phyloP scores from a whole-genome alignment of 805 yeast genomes.

The Metschnikowia bowlesiae region DNA sequence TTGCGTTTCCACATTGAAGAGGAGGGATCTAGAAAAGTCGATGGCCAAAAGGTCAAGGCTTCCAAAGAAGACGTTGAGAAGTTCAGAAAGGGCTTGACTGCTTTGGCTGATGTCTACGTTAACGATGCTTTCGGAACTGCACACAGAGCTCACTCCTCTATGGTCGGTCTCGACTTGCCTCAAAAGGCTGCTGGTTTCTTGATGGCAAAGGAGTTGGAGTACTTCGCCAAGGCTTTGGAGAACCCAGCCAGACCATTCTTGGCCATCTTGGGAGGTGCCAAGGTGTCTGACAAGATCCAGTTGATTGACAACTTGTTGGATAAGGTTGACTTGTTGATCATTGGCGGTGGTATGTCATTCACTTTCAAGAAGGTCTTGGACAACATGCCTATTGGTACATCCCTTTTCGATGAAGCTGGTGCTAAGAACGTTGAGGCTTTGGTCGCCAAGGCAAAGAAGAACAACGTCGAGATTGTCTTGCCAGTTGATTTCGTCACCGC shows the following conservation, averaged over 20 bases:
- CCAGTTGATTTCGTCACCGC: constrained; percentile 97
- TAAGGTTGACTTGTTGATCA: constrained; percentile 90
- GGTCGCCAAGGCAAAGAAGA: constrained; percentile 93
- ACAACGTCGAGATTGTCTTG: constrained; percentile 87
- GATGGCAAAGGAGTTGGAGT: constrained; percentile 94
- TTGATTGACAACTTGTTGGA: constrained; percentile 94
- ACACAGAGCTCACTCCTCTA: constrained; percentile 99
- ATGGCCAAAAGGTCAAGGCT: constrained; percentile 94
- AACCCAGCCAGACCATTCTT: constrained; percentile 97
- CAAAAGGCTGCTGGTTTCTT: constrained; percentile 99
- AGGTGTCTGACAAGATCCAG: constrained; percentile 98
- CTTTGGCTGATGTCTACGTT: constrained; percentile 94
- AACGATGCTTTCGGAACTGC: constrained; percentile 96
- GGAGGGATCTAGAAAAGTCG: constrained; percentile 86
- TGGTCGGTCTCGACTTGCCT: constrained; percentile 95
- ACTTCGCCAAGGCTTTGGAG: constrained; percentile 98
- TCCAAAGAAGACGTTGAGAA: constrained; percentile 73
- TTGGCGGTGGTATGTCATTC: constrained; percentile 99
- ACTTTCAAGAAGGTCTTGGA: constrained; percentile 94
- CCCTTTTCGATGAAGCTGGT: constrained; percentile 90
- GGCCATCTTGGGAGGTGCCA: constrained; percentile 99
- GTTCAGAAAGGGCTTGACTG: constrained; percentile 86
- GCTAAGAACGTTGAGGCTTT: constrained; percentile 91
- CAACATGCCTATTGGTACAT: constrained; percentile 83
- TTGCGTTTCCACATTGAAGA: constrained; percentile 97